Base-by-base conservation (phyloP, 2,329 filamentous ascomycete genomes). In the Ophiostoma fasciatum region DNA sequence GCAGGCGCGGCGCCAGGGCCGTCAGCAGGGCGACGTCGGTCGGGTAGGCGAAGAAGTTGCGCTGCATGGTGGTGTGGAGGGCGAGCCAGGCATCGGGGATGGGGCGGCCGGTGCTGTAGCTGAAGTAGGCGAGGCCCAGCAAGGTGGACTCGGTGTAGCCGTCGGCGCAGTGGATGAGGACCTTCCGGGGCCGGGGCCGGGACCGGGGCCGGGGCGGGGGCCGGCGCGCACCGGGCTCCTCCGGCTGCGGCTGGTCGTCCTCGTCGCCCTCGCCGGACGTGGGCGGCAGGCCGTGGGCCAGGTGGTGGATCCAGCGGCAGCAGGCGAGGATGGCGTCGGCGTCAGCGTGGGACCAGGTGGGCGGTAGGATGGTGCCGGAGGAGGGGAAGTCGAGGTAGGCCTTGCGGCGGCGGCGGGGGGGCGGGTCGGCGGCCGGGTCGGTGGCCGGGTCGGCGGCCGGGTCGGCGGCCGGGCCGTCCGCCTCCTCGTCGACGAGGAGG, bases 11-110 rank as follows among this genome's bases (percentile, higher is more conserved):
- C 40, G 88, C 76, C 26, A 94, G 78, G 5, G 73, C 71, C 2
- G 70, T 76, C n/a, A 96, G 60, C 10, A 94, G 66, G 4, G 78
- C 72, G 14, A 94, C 85, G 51, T 98, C 90, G 0, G 82, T 83
- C 1, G 82, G 80, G 48, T 96, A 96, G 0, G 90, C 85, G 52
- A 98, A 98, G 61, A 96, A 94, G 52, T 98, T 96, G 41, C 90
- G 80, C 38, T 73, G 67, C 54, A 81, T 83, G 11, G 74, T 68
- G 10, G 76, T 77, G 53, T 98, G 90, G 33, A 98, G 63, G 40
- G 74, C 68, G 9, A 96, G 64, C 87, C 87, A 96, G 8, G 90
- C 87, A 38, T 85, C 74, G 20, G 87, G 80, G 1, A 88, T 71
- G 0, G 87, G 71, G 10, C 75, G 64, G 7, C 83, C 84, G 42